These are phyloP conservation scores for Phylloporus sp. DNA, from an alignment of 1,284 basidiomycete genomes.

Conservation along the genomic window DNA sequence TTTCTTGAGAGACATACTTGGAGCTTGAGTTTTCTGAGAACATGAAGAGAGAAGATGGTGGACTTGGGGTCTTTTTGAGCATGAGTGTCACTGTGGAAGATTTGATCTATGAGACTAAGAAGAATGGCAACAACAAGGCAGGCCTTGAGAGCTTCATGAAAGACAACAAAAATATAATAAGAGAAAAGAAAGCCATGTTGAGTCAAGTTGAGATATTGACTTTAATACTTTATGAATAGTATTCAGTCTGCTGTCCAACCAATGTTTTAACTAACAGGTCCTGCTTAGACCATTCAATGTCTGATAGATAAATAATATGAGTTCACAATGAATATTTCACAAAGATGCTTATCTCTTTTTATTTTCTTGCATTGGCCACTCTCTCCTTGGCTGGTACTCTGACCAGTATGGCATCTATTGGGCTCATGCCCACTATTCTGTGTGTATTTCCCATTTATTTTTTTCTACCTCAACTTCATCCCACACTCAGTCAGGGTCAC, in stretches of 20 bases:
- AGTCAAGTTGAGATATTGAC: no score
- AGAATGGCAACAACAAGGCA: conserved; percentile 89
- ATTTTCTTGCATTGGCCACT: conserved; percentile 35
- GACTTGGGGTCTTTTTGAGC: conserved; percentile 1
- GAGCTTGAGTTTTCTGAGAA: conserved; percentile 65
- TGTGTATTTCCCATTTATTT: conserved; percentile 31
- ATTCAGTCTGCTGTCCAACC: no score
- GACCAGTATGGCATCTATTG: conserved; percentile 89
- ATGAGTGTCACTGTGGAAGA: conserved; percentile 48
- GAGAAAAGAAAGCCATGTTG: conserved; percentile 68
- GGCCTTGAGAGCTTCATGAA: conserved; percentile 89
- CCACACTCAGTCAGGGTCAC: conserved; percentile 59
- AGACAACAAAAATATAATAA: conserved; percentile 83
- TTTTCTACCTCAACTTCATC: neutral
- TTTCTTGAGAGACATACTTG: conserved; percentile 46
- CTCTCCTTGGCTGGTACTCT: conserved; percentile 57
- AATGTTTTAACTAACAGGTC: no score
- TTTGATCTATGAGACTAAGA: conserved; percentile 83
- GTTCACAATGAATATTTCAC: no score
- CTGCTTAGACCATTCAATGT: neutral
- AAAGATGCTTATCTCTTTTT: no score
- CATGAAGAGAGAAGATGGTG: conserved; percentile 30
- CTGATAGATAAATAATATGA: no score
- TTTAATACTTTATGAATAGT: no score
- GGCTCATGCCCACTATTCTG: conserved; percentile 77